Evolutionary conservation across 164 flowering plant species (phyloP).

Genomic region (Dillenia suffruticosa): DNA sequence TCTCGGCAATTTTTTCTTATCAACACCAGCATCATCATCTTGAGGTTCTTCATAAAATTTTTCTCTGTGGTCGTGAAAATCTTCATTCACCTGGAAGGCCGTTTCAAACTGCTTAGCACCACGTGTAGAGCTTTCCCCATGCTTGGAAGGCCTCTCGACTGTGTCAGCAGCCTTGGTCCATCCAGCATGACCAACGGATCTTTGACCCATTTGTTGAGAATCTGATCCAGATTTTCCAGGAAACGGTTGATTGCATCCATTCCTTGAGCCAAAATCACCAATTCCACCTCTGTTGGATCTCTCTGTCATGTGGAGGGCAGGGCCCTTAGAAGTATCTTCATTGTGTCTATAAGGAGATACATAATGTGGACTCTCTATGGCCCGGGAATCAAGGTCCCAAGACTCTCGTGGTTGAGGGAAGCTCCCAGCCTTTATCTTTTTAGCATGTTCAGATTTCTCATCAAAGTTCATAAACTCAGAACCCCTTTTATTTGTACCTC

Average conservation of each 20-base stretch:
- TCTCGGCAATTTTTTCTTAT: conserved; percentile 35
- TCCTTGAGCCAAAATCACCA: conserved; percentile 26
- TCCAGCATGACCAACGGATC: conserved; percentile 26
- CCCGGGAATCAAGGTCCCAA: conserved; percentile 22
- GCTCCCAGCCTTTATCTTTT: conserved; percentile 42
- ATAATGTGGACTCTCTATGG: conserved; percentile 17
- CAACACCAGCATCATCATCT: conserved; percentile 28
- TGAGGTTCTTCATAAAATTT: conserved; percentile 32
- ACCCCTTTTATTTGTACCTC: conserved; percentile 48
- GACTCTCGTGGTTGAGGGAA: conserved; percentile 24
- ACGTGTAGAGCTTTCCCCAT: conserved; percentile 27
- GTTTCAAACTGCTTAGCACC: conserved; percentile 35
- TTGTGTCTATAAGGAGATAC: conserved; percentile 32
- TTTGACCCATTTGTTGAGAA: conserved; percentile 33
- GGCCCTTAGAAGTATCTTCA: conserved; percentile 23
- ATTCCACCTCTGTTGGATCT: conserved; percentile 25
- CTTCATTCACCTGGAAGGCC: conserved; percentile 23
- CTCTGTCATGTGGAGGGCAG: conserved; percentile 16
- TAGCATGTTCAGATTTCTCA: conserved; percentile 41
- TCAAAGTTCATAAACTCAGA: conserved; percentile 28
- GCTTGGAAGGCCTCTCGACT: conserved; percentile 34
- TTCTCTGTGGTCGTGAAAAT: conserved; percentile 29
- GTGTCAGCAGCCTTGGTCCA: conserved; percentile 28
- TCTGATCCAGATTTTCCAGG: conserved; percentile 36
- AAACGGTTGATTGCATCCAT: conserved; percentile 20